Evolutionary conservation across 257 asterid genomes (phyloP).

Genomic region (Hygrophila difformis): DNA sequence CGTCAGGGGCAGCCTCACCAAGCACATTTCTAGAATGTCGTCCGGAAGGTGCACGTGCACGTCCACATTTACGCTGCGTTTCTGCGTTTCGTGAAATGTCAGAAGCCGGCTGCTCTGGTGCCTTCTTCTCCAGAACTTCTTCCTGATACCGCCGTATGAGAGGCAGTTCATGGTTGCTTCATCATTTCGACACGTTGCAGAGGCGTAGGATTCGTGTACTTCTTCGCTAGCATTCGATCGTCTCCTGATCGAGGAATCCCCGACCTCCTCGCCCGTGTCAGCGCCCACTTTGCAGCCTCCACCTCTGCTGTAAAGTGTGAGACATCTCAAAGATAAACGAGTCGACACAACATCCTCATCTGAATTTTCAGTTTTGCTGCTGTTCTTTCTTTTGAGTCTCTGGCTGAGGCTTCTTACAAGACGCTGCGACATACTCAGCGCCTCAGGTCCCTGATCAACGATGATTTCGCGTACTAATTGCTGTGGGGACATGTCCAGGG

Average conservation of each 20-base stretch:
- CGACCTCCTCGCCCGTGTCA: constrained; percentile 62
- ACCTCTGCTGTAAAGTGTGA: constrained; percentile 60
- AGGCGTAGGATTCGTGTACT: constrained; percentile 39
- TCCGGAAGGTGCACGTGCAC: constrained; percentile 71
- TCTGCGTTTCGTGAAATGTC: constrained; percentile 23
- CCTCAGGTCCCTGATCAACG: constrained; percentile 40
- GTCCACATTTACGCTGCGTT: constrained; percentile 28
- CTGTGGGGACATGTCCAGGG: too few relatives aligned
- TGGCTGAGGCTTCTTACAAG: constrained; percentile 78
- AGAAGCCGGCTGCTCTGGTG: constrained; percentile 37
- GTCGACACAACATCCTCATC: constrained; percentile 46
- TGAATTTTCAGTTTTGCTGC: constrained; percentile 32
- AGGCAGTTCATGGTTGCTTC: constrained; percentile 63
- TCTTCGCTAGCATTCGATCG: constrained; percentile 67
- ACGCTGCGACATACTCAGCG: constrained; percentile 57
- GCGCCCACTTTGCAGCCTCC: constrained; percentile 97
- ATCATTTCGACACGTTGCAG: constrained; percentile 38
- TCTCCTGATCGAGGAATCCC: constrained; percentile 50
- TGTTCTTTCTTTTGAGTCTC: constrained; percentile 52
- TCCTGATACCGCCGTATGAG: constrained; percentile 45
- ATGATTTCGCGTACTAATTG: too few relatives aligned
- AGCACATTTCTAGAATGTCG: constrained; percentile 83
- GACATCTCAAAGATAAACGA: constrained; percentile 70
- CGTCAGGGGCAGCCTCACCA: constrained; percentile 70
- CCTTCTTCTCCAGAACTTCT: constrained; percentile 57